Evolutionary conservation across 176 grass and related monocot genomes (phyloP).

Genomic region (Panicum miliaceum): DNA sequence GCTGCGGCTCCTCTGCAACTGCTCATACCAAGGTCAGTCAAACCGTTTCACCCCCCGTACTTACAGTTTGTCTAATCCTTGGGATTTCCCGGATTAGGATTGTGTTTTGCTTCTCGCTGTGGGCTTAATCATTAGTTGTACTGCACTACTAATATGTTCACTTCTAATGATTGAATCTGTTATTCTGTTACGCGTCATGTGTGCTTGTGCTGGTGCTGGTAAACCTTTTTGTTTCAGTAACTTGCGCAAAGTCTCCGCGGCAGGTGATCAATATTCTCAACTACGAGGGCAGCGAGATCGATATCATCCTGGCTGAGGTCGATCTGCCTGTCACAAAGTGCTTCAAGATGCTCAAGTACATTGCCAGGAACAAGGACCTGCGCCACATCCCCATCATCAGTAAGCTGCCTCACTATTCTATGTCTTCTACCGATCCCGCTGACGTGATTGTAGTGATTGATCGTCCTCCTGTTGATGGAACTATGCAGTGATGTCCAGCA

Average conservation of each 20-base stretch:
- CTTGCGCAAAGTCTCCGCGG: conserved; percentile 70
- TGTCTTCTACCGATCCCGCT: neutral
- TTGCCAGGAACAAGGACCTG: conserved; percentile 80
- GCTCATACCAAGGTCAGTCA: conserved; percentile 84
- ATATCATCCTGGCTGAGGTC: conserved; percentile 91
- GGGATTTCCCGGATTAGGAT: neutral
- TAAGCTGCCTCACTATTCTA: conserved; percentile 39
- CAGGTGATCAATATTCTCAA: conserved; percentile 86
- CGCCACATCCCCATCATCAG: conserved; percentile 95
- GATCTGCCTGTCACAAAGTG: conserved; percentile 89
- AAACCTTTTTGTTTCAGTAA: conserved; percentile 57
- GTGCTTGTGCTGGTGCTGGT: neutral
- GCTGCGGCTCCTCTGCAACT: conserved; percentile 81
- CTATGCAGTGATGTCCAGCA: conserved; percentile 84
- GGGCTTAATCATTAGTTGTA: neutral
- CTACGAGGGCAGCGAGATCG: conserved; percentile 68
- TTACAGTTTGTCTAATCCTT: neutral
- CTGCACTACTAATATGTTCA: neutral
- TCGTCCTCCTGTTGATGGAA: conserved; percentile 6
- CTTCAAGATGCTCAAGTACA: conserved; percentile 98
- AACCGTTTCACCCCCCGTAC: neutral
- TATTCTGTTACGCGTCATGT: neutral
- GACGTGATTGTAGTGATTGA: conserved; percentile 16
- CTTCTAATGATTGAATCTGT: conserved; percentile 24
- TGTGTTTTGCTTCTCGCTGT: neutral